Conservation (phyloP, 2,329 filamentous ascomycete genomes). For the Diplodia sapinea region DNA sequence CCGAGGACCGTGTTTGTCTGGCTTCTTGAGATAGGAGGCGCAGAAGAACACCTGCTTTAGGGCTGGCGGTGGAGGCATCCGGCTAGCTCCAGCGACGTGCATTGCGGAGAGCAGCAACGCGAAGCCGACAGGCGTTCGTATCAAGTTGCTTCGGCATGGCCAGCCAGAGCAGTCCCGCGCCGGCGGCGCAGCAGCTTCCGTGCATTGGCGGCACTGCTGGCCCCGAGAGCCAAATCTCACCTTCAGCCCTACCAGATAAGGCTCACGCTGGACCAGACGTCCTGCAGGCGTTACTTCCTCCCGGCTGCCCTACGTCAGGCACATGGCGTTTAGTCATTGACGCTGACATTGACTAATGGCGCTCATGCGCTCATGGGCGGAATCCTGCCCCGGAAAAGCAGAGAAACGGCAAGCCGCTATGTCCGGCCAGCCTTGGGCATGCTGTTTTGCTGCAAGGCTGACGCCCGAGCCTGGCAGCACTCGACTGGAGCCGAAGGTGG, state of each 20-base stretch:
- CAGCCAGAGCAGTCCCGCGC: background rate
- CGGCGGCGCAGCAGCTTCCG: conserved; percentile 1
- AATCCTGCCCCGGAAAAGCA: conserved; percentile 6
- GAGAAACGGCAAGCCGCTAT: conserved; percentile 4
- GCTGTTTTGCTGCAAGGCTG: conserved; percentile 32
- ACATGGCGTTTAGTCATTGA: conserved; percentile 29
- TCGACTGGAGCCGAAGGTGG: conserved; percentile 23
- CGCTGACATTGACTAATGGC: conserved; percentile 26
- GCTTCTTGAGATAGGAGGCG: background rate
- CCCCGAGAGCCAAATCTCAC: conserved; percentile 30
- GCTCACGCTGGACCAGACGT: conserved; percentile 13
- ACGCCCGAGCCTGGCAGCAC: background rate
- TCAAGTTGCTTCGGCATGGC: conserved; percentile 13
- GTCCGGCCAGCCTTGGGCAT: conserved; percentile 12
- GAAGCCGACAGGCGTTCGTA: conserved; percentile 9
- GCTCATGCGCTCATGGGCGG: conserved; percentile 24
- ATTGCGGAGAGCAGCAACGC: conserved; percentile 7
- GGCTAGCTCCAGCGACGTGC: conserved; percentile 24
- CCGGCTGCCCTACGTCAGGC: conserved; percentile 30
- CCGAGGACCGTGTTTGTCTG: background rate
- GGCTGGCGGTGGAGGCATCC: conserved; percentile 5
- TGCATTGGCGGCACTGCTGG: conserved; percentile 22
- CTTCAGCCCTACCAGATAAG: conserved; percentile 32
- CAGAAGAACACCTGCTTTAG: conserved; percentile 14
- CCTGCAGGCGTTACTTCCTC: conserved; percentile 28